Conservation (phyloP, 2,329 filamentous ascomycete genomes). For the Penicillium verrucosum region DNA sequence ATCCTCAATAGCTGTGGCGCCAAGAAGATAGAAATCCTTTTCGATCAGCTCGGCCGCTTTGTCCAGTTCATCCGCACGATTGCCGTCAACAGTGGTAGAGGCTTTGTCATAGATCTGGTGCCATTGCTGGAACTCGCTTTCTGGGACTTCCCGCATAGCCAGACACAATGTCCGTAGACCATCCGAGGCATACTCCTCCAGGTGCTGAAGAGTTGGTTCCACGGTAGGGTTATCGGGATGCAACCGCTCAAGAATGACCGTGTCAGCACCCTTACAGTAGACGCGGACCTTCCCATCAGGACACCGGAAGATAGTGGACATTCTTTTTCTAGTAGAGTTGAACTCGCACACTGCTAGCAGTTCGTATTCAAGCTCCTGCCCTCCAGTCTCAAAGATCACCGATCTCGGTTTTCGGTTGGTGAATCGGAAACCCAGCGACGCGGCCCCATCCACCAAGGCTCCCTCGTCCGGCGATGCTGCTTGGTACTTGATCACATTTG, state of each 20-base stretch:
- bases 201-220: constrained; percentile 83
- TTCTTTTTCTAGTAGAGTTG: constrained; percentile 94
- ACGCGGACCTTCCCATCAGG: constrained; percentile 91
- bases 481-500: constrained; percentile 89
- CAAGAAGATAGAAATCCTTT: constrained; percentile 83
- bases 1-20: constrained; percentile 96
- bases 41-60: constrained; percentile 97
- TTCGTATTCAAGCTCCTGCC: constrained; percentile 75
- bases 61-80: constrained; percentile 89
- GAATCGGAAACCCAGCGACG: constrained; percentile 82
- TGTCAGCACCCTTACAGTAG: constrained; percentile 96
- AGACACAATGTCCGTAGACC: constrained; percentile 92
- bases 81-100: constrained; percentile 84
- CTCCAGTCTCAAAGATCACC: constrained; percentile 77
- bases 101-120: constrained; percentile 80
- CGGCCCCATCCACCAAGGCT: constrained; percentile 89
- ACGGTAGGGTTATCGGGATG: constrained; percentile 79
- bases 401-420: constrained; percentile 83
- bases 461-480: constrained; percentile 96
- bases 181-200: constrained; percentile 98
- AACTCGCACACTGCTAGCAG: constrained; percentile 97
- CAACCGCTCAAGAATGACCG: constrained; percentile 90
- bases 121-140: constrained; percentile 88
- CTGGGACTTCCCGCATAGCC: constrained; percentile 87
- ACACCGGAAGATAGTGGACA: constrained; percentile 96